Conservation (phyloP, 225 moss, liverwort and hornwort genomes). For the Polytrichum formosum region DNA sequence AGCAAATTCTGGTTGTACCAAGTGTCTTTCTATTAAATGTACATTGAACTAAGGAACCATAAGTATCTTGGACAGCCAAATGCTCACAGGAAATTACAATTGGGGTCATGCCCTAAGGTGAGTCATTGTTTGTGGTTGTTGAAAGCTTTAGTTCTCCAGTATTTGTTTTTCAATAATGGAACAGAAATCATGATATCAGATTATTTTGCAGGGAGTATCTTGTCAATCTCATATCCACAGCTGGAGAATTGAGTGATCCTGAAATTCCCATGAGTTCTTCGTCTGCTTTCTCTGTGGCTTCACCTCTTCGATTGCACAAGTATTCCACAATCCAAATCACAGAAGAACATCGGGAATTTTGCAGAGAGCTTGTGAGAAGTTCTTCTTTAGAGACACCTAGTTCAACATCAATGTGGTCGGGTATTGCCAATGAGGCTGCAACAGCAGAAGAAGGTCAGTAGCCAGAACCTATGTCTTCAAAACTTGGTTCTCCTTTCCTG, state of each 20-base stretch:
- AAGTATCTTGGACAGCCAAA: too few species aligned
- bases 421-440: background rate
- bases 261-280: constrained; percentile 33
- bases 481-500: background rate
- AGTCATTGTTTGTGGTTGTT: too few species aligned
- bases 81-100: too few species aligned
- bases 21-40: too few species aligned
- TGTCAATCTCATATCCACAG: constrained; percentile 45
- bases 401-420: background rate
- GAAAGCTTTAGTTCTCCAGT: too few species aligned
- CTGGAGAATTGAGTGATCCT: constrained; percentile 37
- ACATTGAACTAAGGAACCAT: too few species aligned
- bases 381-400: constrained; percentile 8
- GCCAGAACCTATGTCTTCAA: background rate
- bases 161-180: too few species aligned
- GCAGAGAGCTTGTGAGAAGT: constrained; percentile 21
- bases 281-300: constrained; percentile 33
- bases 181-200: too few species aligned
- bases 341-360: constrained; percentile 32
- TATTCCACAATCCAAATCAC: constrained; percentile 14
- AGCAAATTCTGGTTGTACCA: background rate
- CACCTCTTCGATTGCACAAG: constrained; percentile 42
- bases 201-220: constrained; percentile 38
- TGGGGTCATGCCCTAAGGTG: too few species aligned
- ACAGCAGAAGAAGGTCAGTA: constrained; percentile 9